phyloP scores from a whole-genome alignment of 257 asterid genomes.

The Cinchona pubescens region DNA sequence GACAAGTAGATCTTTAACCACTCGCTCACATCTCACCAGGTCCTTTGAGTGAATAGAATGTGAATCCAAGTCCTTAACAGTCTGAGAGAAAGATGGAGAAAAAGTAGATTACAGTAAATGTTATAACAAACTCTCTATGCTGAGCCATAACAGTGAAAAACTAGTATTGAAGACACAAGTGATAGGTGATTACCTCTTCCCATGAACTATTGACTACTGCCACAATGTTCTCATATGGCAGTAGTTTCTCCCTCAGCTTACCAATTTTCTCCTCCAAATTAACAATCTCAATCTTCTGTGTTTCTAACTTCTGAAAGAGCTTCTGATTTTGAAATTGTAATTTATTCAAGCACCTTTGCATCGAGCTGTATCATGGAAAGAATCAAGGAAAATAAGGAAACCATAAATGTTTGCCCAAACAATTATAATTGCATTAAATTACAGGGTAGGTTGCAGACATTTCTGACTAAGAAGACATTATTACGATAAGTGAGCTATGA shows the following conservation, averaged over 20 bases:
- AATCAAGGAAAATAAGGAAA: not conserved
- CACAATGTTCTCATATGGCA: slow-evolving; percentile 48
- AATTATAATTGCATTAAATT: not conserved
- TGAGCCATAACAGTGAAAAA: not conserved
- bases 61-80: slow-evolving; percentile 67
- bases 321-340: slow-evolving; percentile 94
- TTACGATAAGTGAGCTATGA: not conserved
- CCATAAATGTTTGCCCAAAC: not conserved
- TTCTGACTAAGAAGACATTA: not conserved
- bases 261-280: slow-evolving; percentile 52
- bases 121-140: not conserved
- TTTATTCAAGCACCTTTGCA: slow-evolving; percentile 78
- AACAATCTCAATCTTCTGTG: slow-evolving; percentile 71
- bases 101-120: not conserved
- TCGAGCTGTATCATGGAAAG: slow-evolving; percentile 60
- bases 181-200: slow-evolving; percentile 54
- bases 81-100: slow-evolving; percentile 39
- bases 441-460: not conserved
- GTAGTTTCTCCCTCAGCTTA: slow-evolving; percentile 60
- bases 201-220: slow-evolving; percentile 56
- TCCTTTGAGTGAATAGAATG: slow-evolving; percentile 45
- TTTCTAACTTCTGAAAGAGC: slow-evolving; percentile 82
- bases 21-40: slow-evolving; percentile 37
- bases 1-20: slow-evolving; percentile 35
- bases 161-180: not conserved